Conservation (phyloP, 1,284 basidiomycete genomes). For the Cryptococcus amylolentus region DNA sequence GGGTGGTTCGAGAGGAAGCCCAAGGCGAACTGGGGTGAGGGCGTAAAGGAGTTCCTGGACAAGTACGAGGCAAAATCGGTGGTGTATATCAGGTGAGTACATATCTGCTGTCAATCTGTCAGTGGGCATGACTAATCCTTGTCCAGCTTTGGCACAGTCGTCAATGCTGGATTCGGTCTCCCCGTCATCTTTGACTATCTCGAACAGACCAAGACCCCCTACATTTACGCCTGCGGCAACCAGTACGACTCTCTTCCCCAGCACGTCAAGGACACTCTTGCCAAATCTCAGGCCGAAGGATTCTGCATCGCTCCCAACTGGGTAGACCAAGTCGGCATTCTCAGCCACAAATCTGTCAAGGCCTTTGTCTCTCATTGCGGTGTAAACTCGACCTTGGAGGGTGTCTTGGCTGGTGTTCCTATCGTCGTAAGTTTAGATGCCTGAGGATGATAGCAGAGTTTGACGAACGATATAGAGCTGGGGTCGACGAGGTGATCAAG, state of each 20-base stretch:
- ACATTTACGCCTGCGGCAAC: constrained; percentile 14
- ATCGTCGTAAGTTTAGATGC: constrained; percentile 12
- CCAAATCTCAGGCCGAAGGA: constrained; percentile 4
- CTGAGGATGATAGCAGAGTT: background rate
- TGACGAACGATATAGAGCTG: constrained; percentile 3
- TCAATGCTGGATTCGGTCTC: constrained; percentile 7
- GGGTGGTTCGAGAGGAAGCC: constrained; percentile 13
- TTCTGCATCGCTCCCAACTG: constrained; percentile 13
- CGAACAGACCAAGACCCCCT: constrained; percentile 5
- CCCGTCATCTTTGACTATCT: constrained; percentile 8
- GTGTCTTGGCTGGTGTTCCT: constrained; percentile 11
- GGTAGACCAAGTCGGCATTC: constrained; percentile 11
- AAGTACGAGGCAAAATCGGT: constrained; percentile 6
- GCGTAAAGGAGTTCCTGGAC: constrained; percentile 15
- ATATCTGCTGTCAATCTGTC: background rate
- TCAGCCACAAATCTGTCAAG: constrained; percentile 11
- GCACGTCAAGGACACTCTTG: constrained; percentile 4
- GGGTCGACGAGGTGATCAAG: constrained; percentile 12
- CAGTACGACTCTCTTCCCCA: constrained; percentile 9
- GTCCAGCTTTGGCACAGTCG: constrained; percentile 15
- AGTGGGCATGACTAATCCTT: background rate
- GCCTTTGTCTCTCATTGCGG: constrained; percentile 20
- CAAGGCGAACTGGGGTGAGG: constrained; percentile 6
- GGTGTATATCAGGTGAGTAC: constrained; percentile 15
- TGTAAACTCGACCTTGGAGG: constrained; percentile 14